These are phyloP conservation scores for Aspergillus nomiae DNA, from an alignment of 2,329 filamentous ascomycete genomes.

Conservation along the genomic window DNA sequence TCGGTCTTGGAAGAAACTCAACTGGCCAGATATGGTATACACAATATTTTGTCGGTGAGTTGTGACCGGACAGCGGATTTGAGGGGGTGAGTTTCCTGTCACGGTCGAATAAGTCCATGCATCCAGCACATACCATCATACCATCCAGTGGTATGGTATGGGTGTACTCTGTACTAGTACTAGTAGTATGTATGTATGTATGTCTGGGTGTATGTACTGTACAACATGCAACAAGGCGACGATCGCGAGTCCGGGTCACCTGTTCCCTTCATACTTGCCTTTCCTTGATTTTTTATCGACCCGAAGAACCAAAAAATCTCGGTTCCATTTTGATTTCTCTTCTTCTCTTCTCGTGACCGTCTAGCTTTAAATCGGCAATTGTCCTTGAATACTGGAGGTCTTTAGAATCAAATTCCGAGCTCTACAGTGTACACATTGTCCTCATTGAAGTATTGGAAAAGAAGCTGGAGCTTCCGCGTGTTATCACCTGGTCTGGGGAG, in stretches of 20 bases:
- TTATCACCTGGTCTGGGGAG: neutral
- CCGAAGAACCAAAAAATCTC: neutral
- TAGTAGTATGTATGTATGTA: no score
- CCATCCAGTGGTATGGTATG: no score
- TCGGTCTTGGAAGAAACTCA: no score
- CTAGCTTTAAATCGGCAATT: neutral
- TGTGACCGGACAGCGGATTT: no score
- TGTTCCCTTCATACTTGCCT: neutral
- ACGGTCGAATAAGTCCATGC: no score
- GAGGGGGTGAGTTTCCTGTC: no score
- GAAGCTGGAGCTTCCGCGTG: neutral
- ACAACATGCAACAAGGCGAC: no score
- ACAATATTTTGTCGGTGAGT: no score
- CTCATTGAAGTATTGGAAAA: neutral
- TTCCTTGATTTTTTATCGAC: neutral
- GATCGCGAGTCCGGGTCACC: neutral
- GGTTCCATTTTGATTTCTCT: neutral
- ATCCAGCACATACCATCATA: no score
- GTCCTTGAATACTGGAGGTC: neutral
- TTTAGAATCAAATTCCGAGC: neutral
- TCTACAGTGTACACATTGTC: neutral
- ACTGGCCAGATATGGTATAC: no score
- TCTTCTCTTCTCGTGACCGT: neutral
- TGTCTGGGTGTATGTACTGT: no score
- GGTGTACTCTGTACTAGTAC: no score